A percentile compares a stretch with the other conserved stretches of the same genome.
These are phyloP conservation scores for Urochloa ruziziensis DNA, from an alignment of 176 grass and related monocot species.

Conservation along the genomic window DNA sequence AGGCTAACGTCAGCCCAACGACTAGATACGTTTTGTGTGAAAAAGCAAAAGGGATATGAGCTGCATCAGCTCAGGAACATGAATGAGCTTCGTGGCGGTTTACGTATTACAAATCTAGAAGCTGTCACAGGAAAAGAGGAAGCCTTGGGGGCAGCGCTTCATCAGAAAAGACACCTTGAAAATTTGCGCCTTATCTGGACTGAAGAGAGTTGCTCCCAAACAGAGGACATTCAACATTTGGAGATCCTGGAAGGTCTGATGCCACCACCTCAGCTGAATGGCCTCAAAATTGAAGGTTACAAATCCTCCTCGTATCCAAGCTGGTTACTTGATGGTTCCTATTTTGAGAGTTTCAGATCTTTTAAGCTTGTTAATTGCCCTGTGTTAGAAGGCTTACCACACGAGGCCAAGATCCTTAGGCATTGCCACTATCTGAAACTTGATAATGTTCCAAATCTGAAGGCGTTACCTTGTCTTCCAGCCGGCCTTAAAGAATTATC, in stretches of 20 bases:
- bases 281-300: background rate
- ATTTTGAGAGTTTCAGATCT: background rate
- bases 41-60: too few relatives aligned
- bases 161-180: too few relatives aligned
- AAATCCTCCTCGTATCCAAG: background rate
- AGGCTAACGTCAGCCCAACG: too few relatives aligned
- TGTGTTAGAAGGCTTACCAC: background rate
- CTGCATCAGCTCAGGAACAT: too few relatives aligned
- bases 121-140: too few relatives aligned
- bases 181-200: too few relatives aligned
- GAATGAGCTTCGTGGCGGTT: too few relatives aligned
- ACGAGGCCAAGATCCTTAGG: background rate
- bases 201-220: too few relatives aligned
- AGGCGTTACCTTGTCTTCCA: background rate
- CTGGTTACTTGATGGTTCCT: background rate
- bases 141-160: too few relatives aligned
- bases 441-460: background rate
- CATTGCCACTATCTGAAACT: background rate
- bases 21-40: too few relatives aligned
- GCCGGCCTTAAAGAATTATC: background rate
- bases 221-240: background rate
- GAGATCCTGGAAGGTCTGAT: background rate
- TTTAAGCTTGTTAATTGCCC: background rate
- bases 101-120: too few relatives aligned
- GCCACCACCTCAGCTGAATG: background rate